Evolutionary conservation across 495 filamentous ascomycete genomes (phyloP), one percentile per base, ranked within the genome.

Genomic region (Aspergillus incahuasiensis): DNA sequence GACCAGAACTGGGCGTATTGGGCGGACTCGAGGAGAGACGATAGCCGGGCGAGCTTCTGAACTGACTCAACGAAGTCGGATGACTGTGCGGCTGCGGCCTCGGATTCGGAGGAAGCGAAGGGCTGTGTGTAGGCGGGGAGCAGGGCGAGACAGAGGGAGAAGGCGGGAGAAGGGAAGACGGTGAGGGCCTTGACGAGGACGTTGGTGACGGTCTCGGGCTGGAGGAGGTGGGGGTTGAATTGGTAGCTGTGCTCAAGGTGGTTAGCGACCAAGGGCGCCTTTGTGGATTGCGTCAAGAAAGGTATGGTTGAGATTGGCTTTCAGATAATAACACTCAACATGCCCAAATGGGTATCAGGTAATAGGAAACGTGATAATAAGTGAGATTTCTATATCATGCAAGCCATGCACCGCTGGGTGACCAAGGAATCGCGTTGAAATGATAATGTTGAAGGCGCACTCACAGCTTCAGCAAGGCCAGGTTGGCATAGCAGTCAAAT

Each of bases 211-310:
- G 89, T 90, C 75, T 99, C 95, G 64, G 96, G 87, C 72, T 91
- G 91, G 73, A 91, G 85, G 62, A 96, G 91, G 82, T 97, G 91
- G 19, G 94, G 92, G 82, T 99, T 99, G 82, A 99, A 96, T 79
- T 99, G 95, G 84, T 97, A 99, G 56, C 95, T 98, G 63, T 54
- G 12, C 6, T 13, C 16, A 18, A n/a, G 11, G 16, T 12, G 38
- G 55, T 55, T 48, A 58, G 38, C 25, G 24, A 58, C 25, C 25
- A 30, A 8, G 34, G 13, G 47, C 16, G 40, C 25, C 13, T 35
- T 15, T 15, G 6, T 3, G 20, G 0, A 38, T 32, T 16, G 6
- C 2, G 32, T 18, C 32, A 20, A 35, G 22, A 44, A 25, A 11
- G 18, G 20, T 5, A 55, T 57, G 59, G 56, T 52, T 34, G 18